These are phyloP conservation scores for Geosiphon pyriformis DNA, from an alignment of 192 early-diverging fungal species.

Conservation along the genomic window DNA sequence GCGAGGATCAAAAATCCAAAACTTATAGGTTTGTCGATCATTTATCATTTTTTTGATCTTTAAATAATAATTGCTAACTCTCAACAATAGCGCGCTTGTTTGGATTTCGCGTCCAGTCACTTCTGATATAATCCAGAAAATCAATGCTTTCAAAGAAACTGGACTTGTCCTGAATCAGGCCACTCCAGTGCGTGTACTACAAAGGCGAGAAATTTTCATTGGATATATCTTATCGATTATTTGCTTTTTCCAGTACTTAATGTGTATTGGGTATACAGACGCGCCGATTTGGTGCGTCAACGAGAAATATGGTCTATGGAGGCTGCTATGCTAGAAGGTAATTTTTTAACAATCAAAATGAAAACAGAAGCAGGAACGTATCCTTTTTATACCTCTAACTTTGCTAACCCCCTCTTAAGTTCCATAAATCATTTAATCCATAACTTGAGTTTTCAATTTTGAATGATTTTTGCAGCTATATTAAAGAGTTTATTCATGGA, in stretches of 20 bases:
- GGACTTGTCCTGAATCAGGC: slow-evolving; percentile 56
- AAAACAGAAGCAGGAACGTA: slow-evolving; percentile 86
- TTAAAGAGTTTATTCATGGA: slow-evolving; percentile 97
- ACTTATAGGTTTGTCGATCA: slow-evolving; percentile 39
- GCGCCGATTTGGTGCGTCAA: slow-evolving; percentile 53
- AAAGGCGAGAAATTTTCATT: slow-evolving; percentile 39
- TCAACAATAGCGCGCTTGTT: slow-evolving; percentile 48
- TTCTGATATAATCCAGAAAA: slow-evolving; percentile 43
- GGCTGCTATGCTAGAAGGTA: slow-evolving; percentile 41
- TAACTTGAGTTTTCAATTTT: neutral
- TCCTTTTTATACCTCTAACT: slow-evolving; percentile 16
- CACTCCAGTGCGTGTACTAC: slow-evolving; percentile 69
- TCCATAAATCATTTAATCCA: neutral
- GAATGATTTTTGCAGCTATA: slow-evolving; percentile 32
- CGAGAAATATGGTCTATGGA: slow-evolving; percentile 48
- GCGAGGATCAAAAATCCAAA: slow-evolving; percentile 71
- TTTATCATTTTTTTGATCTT: no score
- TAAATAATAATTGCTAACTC: neutral
- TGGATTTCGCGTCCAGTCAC: slow-evolving; percentile 58
- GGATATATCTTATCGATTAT: neutral
- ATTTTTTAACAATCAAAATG: slow-evolving; percentile 60
- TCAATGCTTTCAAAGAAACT: slow-evolving; percentile 44
- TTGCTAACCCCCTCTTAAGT: no score
- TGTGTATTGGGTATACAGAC: no score
- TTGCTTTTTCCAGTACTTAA: neutral